Conservation (phyloP, 2,329 filamentous ascomycete genomes). For the Cytospora paraplurivora region DNA sequence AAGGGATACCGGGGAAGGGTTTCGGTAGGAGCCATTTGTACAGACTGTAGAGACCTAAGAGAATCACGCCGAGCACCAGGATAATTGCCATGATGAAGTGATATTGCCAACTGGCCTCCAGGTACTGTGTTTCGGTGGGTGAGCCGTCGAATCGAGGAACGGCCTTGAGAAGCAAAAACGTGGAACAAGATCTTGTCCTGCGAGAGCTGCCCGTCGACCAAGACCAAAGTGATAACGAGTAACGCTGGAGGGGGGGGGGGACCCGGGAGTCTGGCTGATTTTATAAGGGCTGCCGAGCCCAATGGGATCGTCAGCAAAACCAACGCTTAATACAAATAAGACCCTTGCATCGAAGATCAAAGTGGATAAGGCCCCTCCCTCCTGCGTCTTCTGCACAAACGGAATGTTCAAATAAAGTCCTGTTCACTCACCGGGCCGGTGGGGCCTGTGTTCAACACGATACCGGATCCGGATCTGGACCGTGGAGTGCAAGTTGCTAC, state of each 20-base stretch:
- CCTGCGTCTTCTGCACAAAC: no score
- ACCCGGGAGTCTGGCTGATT: not conserved
- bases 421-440: no score
- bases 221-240: not conserved
- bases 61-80: not conserved
- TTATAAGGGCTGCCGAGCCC: not conserved
- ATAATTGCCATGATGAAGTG: not conserved
- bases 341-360: no score
- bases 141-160: not conserved
- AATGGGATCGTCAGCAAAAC: not conserved
- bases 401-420: no score
- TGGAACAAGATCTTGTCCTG: not conserved
- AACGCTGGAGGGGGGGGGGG: not conserved
- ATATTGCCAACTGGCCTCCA: not conserved
- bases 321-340: not conserved
- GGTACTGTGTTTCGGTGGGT: not conserved
- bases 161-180: not conserved
- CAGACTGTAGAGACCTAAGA: constrained; percentile 16
- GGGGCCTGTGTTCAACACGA: no score
- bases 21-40: constrained; percentile 32
- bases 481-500: no score
- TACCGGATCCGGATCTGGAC: no score
- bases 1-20: constrained; percentile 37
- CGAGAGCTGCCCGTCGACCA: not conserved
- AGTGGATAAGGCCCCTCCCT: no score